phyloP scores from a whole-genome alignment of 1,139 yeast species.

The Kurtzmaniella quercitrusa region DNA sequence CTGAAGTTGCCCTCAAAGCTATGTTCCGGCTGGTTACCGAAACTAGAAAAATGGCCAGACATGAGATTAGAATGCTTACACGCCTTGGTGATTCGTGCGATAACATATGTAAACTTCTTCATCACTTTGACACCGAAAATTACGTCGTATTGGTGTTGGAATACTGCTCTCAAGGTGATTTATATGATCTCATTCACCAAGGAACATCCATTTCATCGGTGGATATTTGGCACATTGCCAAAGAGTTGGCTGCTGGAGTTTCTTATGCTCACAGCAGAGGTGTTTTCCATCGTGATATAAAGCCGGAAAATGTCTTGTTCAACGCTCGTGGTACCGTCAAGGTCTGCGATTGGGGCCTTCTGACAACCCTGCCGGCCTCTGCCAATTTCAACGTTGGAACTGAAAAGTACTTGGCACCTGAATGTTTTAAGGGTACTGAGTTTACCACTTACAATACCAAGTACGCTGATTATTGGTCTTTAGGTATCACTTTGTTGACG shows the following conservation, averaged over 20 bases:
- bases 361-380: conserved; percentile 34
- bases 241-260: conserved; percentile 39
- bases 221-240: conserved; percentile 27
- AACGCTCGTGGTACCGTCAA: conserved; percentile 37
- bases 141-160: conserved; percentile 46
- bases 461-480: conserved; percentile 41
- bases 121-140: conserved; percentile 38
- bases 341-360: conserved; percentile 57
- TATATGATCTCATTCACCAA: conserved; percentile 42
- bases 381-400: conserved; percentile 51
- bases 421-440: conserved; percentile 21
- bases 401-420: conserved; percentile 59
- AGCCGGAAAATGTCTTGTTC: conserved; percentile 51
- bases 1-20: conserved; percentile 43
- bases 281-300: conserved; percentile 51
- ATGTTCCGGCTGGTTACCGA: conserved; percentile 26
- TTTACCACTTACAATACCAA: conserved; percentile 25
- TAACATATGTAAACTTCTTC: conserved; percentile 43
- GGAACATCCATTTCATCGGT: conserved; percentile 15
- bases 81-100: conserved; percentile 30
- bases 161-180: conserved; percentile 47
- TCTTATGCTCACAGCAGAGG: conserved; percentile 39
- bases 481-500: conserved; percentile 41
- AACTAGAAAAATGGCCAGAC: conserved; percentile 33
- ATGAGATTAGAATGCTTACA: conserved; percentile 42